These are phyloP conservation scores for Fusarium albosuccineum DNA, from an alignment of 2,329 filamentous ascomycete species.

Conservation along the genomic window DNA sequence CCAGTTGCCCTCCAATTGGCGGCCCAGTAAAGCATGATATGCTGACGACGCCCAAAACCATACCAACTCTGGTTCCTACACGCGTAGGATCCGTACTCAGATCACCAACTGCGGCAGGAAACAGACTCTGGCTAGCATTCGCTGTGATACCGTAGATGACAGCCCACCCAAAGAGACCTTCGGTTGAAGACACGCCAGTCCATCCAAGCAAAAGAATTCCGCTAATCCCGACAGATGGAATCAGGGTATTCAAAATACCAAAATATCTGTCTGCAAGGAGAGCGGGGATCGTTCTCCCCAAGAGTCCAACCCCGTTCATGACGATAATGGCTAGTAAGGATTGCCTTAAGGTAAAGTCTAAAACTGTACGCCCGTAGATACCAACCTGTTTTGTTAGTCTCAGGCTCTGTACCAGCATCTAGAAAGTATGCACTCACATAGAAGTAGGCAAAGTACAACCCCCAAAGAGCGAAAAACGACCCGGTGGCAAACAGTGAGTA, in stretches of 20 bases:
- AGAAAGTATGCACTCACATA: neutral
- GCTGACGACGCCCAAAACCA: neutral
- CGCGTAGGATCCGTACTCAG: neutral
- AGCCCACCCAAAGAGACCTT: neutral
- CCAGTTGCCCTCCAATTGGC: neutral
- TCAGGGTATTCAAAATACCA: conserved; percentile 30
- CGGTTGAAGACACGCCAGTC: neutral
- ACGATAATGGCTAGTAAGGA: neutral
- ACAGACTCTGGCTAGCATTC: neutral
- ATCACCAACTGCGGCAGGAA: neutral
- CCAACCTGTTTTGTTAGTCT: neutral
- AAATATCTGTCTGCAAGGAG: conserved; percentile 34
- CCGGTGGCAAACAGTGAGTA: neutral
- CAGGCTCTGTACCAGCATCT: too few relatives aligned
- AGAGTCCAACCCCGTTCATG: conserved; percentile 29
- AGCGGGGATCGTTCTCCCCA: conserved; percentile 33
- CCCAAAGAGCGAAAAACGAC: neutral
- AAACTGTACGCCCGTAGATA: neutral
- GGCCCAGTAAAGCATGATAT: neutral
- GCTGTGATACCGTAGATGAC: neutral
- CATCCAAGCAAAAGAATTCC: conserved; percentile 8
- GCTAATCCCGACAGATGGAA: conserved; percentile 19
- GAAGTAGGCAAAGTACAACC: too few relatives aligned
- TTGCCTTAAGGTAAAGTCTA: neutral
- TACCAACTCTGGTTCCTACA: neutral